phyloP scores from a whole-genome alignment of 805 yeast genomes.

The Zygoascus bituminiphila region DNA sequence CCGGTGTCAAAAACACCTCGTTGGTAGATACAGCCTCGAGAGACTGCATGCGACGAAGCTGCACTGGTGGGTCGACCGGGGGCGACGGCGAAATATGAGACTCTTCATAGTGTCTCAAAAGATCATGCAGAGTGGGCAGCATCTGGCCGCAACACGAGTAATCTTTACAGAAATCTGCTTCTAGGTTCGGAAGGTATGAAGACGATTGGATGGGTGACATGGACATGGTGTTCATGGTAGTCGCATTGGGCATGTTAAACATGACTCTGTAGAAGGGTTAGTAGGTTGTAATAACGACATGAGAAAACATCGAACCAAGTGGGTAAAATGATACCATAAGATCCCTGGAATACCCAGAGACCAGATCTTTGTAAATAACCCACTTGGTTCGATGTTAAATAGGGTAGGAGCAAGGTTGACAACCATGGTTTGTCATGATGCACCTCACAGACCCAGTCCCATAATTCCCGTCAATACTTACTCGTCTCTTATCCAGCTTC shows the following conservation, averaged over 20 bases:
- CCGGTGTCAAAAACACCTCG: slow-evolving; percentile 66
- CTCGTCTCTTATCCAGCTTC: slow-evolving; percentile 94
- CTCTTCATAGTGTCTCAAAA: slow-evolving; percentile 91
- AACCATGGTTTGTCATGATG: too few relatives aligned
- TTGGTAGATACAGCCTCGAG: slow-evolving; percentile 89
- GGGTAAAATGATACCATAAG: too few relatives aligned
- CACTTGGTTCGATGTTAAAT: too few relatives aligned
- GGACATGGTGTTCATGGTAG: slow-evolving; percentile 37
- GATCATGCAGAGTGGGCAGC: slow-evolving; percentile 87
- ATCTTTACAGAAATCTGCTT: slow-evolving; percentile 94
- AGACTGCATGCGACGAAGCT: slow-evolving; percentile 36
- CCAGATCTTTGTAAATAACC: too few relatives aligned
- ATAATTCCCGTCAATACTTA: slow-evolving; percentile 16
- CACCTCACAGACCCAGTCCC: too few relatives aligned
- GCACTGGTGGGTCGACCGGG: slow-evolving; percentile 30
- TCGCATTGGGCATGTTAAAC: slow-evolving; percentile 21
- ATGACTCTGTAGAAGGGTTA: slow-evolving; percentile 21
- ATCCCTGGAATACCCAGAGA: too few relatives aligned
- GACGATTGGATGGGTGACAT: slow-evolving; percentile 61
- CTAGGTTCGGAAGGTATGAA: slow-evolving; percentile 83
- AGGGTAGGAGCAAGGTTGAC: too few relatives aligned
- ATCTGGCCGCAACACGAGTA: slow-evolving; percentile 92
- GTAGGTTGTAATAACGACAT: too few relatives aligned
- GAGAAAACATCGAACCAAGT: too few relatives aligned
- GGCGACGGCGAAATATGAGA: slow-evolving; percentile 71